Conservation (phyloP, 805 yeast species). For the Lipomyces yamanashiensis region DNA sequence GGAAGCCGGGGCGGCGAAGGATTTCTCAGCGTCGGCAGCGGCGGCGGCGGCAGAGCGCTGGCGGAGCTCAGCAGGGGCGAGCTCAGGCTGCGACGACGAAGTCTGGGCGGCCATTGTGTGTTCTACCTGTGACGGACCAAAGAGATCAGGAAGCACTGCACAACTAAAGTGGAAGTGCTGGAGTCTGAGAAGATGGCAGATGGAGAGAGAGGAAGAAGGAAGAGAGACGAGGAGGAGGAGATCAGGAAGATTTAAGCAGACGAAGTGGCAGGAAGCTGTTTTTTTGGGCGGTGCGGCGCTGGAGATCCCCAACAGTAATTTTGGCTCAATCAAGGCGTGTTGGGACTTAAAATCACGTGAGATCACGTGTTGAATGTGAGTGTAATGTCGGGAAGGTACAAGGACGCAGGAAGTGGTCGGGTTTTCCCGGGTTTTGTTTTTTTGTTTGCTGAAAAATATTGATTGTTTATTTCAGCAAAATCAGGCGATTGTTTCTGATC, state of each 20-base stretch:
- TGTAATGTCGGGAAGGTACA: too few species aligned
- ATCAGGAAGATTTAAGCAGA: background rate
- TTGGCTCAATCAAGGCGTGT: too few species aligned
- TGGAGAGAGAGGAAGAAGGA: background rate
- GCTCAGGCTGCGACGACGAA: slow-evolving; percentile 19
- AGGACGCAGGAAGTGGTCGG: too few species aligned
- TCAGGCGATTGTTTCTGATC: too few species aligned
- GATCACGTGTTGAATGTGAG: too few species aligned
- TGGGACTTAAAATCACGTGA: too few species aligned
- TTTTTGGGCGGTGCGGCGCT: background rate
- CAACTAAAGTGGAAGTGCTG: too few species aligned
- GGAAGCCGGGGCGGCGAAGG: slow-evolving; percentile 16
- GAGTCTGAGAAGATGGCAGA: background rate
- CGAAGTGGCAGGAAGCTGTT: background rate
- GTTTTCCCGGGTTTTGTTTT: too few species aligned
- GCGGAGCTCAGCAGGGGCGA: slow-evolving; percentile 1
- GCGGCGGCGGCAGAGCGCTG: slow-evolving; percentile 9
- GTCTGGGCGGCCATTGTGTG: slow-evolving; percentile 15
- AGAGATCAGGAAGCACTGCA: too few species aligned
- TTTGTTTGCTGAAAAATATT: too few species aligned
- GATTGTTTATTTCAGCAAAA: too few species aligned
- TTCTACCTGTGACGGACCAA: too few species aligned
- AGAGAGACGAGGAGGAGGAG: background rate
- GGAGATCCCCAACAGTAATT: background rate
- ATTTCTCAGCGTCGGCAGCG: background rate